phyloP scores from a whole-genome alignment of 2,329 filamentous ascomycete species.

The Fusarium chaquense region DNA sequence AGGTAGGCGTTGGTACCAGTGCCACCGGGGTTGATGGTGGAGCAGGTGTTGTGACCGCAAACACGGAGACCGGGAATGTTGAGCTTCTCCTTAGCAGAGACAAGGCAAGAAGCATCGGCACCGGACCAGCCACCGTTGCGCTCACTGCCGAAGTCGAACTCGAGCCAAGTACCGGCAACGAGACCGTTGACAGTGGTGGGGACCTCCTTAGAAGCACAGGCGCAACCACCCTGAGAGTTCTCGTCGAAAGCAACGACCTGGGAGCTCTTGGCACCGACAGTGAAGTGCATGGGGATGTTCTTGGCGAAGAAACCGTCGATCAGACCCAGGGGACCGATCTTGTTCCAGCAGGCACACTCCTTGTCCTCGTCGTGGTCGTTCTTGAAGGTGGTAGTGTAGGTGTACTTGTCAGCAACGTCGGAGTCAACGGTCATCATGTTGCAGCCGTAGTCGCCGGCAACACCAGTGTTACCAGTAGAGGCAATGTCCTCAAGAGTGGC shows the following conservation, averaged over 20 bases:
- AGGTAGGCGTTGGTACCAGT: constrained; percentile 55
- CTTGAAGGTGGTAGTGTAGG: constrained; percentile 59
- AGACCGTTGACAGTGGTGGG: constrained; percentile 55
- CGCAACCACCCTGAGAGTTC: constrained; percentile 63
- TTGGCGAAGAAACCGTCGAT: constrained; percentile 64
- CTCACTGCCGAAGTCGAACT: constrained; percentile 61
- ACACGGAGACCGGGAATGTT: constrained; percentile 55
- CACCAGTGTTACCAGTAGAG: constrained; percentile 62
- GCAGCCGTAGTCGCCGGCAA: constrained; percentile 59
- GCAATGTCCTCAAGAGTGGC: constrained; percentile 60
- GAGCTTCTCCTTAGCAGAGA: constrained; percentile 49
- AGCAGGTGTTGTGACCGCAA: constrained; percentile 57
- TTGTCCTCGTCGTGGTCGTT: constrained; percentile 53
- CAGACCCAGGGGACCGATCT: constrained; percentile 60
- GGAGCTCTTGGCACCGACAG: constrained; percentile 52
- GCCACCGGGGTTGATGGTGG: constrained; percentile 54
- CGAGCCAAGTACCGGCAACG: constrained; percentile 61
- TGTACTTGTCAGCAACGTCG: constrained; percentile 55
- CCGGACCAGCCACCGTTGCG: constrained; percentile 64
- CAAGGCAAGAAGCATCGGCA: constrained; percentile 63
- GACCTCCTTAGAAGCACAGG: constrained; percentile 55
- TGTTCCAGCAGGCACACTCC: constrained; percentile 63
- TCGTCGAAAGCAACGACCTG: constrained; percentile 59
- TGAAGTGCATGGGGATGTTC: constrained; percentile 57
- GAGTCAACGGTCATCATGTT: constrained; percentile 62